phyloP scores from a whole-genome alignment of 768 basidiomycete species.

The Leccinellum rugosiceps region DNA sequence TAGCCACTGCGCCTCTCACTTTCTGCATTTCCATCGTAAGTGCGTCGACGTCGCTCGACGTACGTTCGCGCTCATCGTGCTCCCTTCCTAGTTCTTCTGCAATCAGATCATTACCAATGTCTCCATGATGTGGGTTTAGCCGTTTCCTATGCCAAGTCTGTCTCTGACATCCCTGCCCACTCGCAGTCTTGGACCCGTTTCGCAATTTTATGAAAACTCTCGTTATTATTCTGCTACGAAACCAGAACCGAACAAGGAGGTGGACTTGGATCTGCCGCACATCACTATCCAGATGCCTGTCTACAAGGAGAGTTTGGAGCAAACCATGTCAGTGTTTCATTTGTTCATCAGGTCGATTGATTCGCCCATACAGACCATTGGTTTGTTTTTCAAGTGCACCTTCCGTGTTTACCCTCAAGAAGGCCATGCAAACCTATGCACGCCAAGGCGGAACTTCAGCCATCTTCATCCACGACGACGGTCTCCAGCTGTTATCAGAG shows the following conservation, averaged over 20 bases:
- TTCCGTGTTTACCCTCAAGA: slow-evolving; percentile 63
- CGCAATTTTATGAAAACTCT: slow-evolving; percentile 83
- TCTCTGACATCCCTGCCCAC: background rate
- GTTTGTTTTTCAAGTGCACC: slow-evolving; percentile 44
- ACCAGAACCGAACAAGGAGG: slow-evolving; percentile 57
- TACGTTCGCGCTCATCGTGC: background rate
- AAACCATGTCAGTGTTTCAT: slow-evolving; percentile 65
- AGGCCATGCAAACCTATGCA: slow-evolving; percentile 62
- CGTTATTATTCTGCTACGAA: slow-evolving; percentile 73
- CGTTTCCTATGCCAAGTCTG: slow-evolving; percentile 21
- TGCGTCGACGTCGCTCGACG: slow-evolving; percentile 1
- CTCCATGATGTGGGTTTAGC: slow-evolving; percentile 45
- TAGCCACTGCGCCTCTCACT: slow-evolving; percentile 65
- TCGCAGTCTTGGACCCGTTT: slow-evolving; percentile 71
- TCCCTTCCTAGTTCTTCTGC: slow-evolving; percentile 59
- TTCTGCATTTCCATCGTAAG: slow-evolving; percentile 74
- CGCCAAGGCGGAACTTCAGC: slow-evolving; percentile 58
- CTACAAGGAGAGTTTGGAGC: slow-evolving; percentile 81
- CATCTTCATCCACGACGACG: slow-evolving; percentile 63
- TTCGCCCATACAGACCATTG: background rate
- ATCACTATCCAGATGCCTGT: slow-evolving; percentile 83
- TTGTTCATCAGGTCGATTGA: background rate
- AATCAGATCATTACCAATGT: slow-evolving; percentile 65
- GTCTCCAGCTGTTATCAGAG: slow-evolving; percentile 47
- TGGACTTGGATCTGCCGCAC: slow-evolving; percentile 67